A percentile compares a stretch with the other conserved stretches of the same genome.
phyloP scores from a whole-genome alignment of 2,329 filamentous ascomycete species.

The Colletotrichum truncatum region DNA sequence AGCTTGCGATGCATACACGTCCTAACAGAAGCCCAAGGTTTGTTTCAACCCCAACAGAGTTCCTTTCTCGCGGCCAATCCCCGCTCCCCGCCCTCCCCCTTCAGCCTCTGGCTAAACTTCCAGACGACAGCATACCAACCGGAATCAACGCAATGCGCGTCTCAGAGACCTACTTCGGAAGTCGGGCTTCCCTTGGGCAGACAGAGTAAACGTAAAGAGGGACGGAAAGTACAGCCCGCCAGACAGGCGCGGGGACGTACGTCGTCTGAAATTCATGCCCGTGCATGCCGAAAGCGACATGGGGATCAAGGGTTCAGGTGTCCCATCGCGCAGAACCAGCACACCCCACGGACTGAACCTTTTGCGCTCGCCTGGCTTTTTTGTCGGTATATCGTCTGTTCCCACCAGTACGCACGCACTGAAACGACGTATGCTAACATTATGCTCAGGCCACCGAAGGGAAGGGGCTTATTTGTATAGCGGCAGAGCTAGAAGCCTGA shows the following conservation, averaged over 20 bases:
- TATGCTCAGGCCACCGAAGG: constrained; percentile 27
- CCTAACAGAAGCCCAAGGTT: constrained; percentile 13
- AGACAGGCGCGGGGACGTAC: background rate
- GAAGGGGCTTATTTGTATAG: constrained; percentile 5
- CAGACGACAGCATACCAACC: constrained; percentile 24
- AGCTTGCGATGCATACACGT: no score
- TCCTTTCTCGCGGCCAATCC: constrained; percentile 14
- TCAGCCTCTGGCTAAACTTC: constrained; percentile 5
- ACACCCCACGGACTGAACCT: background rate
- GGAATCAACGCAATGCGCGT: constrained; percentile 21
- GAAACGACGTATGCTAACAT: constrained; percentile 19
- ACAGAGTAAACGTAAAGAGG: background rate
- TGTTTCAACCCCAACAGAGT: constrained; percentile 29
- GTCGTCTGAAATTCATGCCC: constrained; percentile 16
- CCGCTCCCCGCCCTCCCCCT: background rate
- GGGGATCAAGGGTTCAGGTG: constrained; percentile 1
- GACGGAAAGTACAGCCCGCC: background rate
- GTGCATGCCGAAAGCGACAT: constrained; percentile 10
- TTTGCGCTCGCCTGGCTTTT: background rate
- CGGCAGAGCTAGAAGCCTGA: constrained; percentile 3
- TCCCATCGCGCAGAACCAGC: background rate
- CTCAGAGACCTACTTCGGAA: constrained; percentile 8
- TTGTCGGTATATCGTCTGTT: constrained; percentile 7
- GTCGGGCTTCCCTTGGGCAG: background rate
- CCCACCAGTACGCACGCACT: constrained; percentile 23